phyloP scores from a whole-genome alignment of 2,329 filamentous ascomycete genomes.

The Fusarium ramigenum region DNA sequence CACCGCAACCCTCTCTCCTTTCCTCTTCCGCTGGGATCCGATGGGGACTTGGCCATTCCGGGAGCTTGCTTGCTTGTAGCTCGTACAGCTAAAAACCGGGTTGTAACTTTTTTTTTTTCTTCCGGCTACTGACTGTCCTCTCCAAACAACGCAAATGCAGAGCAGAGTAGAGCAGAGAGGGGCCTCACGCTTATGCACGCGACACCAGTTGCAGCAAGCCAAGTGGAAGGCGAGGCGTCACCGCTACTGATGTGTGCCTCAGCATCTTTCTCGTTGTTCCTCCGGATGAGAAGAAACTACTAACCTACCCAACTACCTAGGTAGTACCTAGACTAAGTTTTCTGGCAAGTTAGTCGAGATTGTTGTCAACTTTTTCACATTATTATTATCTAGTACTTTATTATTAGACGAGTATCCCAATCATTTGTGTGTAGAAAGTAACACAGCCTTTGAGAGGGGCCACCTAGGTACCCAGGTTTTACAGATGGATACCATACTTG shows the following conservation, averaged over 20 bases:
- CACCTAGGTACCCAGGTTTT: background rate
- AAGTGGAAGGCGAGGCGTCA: conserved; percentile 35
- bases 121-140: background rate
- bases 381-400: background rate
- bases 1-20: conserved; percentile 24
- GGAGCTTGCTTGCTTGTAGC: conserved; percentile 18
- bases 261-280: background rate
- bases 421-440: no score
- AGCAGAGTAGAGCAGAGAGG: conserved; percentile 7
- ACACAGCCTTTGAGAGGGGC: background rate
- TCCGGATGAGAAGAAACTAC: background rate
- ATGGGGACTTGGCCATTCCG: conserved; percentile 15
- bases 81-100: conserved; percentile 20
- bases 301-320: background rate
- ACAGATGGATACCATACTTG: background rate
- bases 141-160: background rate
- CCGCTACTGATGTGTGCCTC: conserved; percentile 34
- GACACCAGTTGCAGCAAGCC: conserved; percentile 40
- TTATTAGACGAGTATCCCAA: no score
- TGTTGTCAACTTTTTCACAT: background rate
- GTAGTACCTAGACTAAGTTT: background rate
- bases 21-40: conserved; percentile 12
- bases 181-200: conserved; percentile 43
- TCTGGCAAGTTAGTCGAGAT: background rate
- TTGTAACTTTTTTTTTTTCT: conserved; percentile 15